Evolutionary conservation across 2,329 filamentous ascomycete species (phyloP), one percentile per base, ranked within the genome.

Genomic region (Colletotrichum acutatum): DNA sequence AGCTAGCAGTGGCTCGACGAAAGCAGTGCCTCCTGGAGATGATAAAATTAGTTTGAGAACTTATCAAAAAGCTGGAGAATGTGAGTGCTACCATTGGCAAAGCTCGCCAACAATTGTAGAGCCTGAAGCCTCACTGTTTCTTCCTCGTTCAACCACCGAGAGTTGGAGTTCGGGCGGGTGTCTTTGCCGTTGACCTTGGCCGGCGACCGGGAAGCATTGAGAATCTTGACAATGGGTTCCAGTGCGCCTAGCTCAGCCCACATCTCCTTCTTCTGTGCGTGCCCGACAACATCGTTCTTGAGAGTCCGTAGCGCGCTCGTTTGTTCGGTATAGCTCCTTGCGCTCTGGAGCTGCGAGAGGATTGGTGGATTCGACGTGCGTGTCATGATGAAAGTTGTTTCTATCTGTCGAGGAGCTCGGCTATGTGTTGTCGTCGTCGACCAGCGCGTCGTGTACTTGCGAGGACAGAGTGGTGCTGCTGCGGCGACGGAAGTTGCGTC

Each of bases 231-330:
- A 68, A 88, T 84, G 42, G 89, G 88, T 66, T 90, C 88, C 59
- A 97, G 83, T 32, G 94, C 86, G 22, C 95, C 95, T 67, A 90
- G 84, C 71, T 86, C 86, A 53, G 98, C 88, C 86, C 92, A 95
- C 69, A 90, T 83, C 82, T 96, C 93, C 83, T 99, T 99, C 81
- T 92, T 92, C 81, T 96, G 92, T 42, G 93, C 89, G 82, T 98
- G 95, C 28, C 97, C 97, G 73, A 98, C 91, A 60, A 97, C 89
- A 75, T 97, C 93, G 82, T 98, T 97, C 85, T 98, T 98, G 34
- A 99, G 85, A 54, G 87, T 86, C 76, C 92, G 90, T 57, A 98
- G 87, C 62, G 91, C 89, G 30, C 86, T 84, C 53, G 89, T 84
- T 77, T 89, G 89, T 75, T 91, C 89, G 26, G 82, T 76, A 59